Evolutionary conservation across 345 rosid genomes (phyloP), one percentile per base, ranked within the genome.

Genomic region (Aquilaria sinensis): DNA sequence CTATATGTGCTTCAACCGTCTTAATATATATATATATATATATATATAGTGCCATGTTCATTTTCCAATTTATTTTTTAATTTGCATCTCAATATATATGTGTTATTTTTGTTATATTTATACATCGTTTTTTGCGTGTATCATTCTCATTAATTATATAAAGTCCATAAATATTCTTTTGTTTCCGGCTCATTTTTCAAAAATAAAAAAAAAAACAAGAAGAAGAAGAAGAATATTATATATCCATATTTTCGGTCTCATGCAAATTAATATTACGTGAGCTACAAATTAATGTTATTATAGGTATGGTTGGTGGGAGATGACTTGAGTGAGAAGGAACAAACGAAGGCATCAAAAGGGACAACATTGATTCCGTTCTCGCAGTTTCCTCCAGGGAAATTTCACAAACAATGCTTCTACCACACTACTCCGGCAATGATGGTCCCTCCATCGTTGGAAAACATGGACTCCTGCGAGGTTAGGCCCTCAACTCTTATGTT

Each of bases 261-360:
- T 16, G 23, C 23, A 16, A 16, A 16, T 16, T 16, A 16, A 16
- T 16, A 16, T 16, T 16, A 16, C 23, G 23, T 16, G 23, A 16
- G 23, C 23, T 16, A 0, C 23, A 16, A 16, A 16, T 16, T 16
- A 16, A 16, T 32, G 11, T 15, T 48, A 23, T 33, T 62, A 33
- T 67, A 83, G 89, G 63, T 83, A 64, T 85, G 92, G 96, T 31
- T 88, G 53, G 80, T 83, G 45, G 92, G 89, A 70, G 92, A 81
- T 71, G 86, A 67, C 53, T 48, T 81, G 50, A 74, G 61, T 1
- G 78, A 68, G 30, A 72, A 74, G 56, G 89, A 81, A 54, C 92
- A 81, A 48, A 65, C 34, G 4, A 75, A 65, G 67, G 92, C 89
- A 31, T 23, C 73, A 13, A 69, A 73, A 50, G 82, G 80, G 53